Percentiles rank a stretch among this genome's conserved stretches.
Conservation (phyloP, 139 green algal species). For the Chlorella ohadii region DNA sequence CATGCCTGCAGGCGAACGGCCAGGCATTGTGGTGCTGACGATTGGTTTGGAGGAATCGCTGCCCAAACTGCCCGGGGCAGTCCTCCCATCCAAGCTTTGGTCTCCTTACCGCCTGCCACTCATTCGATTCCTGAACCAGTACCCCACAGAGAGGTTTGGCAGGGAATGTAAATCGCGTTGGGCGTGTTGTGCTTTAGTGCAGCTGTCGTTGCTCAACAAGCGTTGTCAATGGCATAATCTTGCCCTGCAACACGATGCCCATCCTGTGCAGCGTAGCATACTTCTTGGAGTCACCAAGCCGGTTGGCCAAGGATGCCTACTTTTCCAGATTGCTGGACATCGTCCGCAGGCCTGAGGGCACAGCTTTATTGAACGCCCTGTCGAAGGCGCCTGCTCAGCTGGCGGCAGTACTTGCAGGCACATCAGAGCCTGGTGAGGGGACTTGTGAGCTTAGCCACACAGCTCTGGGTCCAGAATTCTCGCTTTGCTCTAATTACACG, state of each 20-base stretch:
- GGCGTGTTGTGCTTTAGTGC: not conserved
- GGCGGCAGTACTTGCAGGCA: not conserved
- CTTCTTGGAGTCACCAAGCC: slow-evolving; percentile 68
- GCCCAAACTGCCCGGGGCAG: slow-evolving; percentile 52
- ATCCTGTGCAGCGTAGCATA: slow-evolving; percentile 62
- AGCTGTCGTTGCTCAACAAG: not conserved
- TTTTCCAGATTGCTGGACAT: slow-evolving; percentile 89
- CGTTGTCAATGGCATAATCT: too few species aligned
- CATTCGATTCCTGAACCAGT: slow-evolving; percentile 85
- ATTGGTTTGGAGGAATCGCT: slow-evolving; percentile 94
- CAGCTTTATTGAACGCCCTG: slow-evolving; percentile 68
- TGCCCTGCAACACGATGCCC: too few species aligned
- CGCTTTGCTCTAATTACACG: too few species aligned
- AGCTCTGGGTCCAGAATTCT: too few species aligned
- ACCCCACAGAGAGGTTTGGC: slow-evolving; percentile 53
- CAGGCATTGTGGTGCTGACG: slow-evolving; percentile 90
- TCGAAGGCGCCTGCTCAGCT: slow-evolving; percentile 1
- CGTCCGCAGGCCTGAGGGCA: slow-evolving; percentile 67
- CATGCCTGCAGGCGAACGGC: slow-evolving; percentile 46
- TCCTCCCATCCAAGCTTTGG: slow-evolving; percentile 64
- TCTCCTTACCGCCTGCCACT: slow-evolving; percentile 89
- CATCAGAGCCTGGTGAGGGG: not conserved
- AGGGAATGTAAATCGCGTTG: too few species aligned
- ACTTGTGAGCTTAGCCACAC: too few species aligned
- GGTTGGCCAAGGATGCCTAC: slow-evolving; percentile 74